Evolutionary conservation across 108 stramenopile species (phyloP).

Genomic region (Stephanodiscus minutulus): DNA sequence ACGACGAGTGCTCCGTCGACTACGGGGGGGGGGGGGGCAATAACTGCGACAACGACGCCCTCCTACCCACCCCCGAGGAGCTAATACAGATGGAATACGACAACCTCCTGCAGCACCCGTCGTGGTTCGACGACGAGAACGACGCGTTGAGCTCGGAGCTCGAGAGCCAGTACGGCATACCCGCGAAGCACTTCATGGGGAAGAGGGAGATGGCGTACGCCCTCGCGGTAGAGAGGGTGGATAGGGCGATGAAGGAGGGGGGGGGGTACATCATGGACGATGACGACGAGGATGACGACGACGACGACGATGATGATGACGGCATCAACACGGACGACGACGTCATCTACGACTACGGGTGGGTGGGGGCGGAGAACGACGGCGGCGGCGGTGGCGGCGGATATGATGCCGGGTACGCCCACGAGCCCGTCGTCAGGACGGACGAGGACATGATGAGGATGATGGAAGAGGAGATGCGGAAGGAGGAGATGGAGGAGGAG

Average conservation of each 20-base stretch:
- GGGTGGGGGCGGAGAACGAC: slow-evolving; percentile 18
- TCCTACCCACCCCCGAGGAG: slow-evolving; percentile 36
- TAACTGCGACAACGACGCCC: slow-evolving; percentile 2
- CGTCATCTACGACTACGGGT: too few relatives aligned
- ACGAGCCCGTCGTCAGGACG: slow-evolving; percentile 15
- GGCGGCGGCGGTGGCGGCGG: not conserved
- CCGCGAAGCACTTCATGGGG: slow-evolving; percentile 48
- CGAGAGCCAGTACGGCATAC: slow-evolving; percentile 45
- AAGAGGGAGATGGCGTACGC: slow-evolving; percentile 52
- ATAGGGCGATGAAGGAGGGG: slow-evolving; percentile 22
- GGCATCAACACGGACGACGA: too few relatives aligned
- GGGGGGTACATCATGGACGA: slow-evolving; percentile 29
- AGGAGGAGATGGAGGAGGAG: slow-evolving; percentile 16
- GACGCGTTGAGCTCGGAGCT: slow-evolving; percentile 32
- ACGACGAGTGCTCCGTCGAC: slow-evolving; percentile 30
- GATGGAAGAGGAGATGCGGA: slow-evolving; percentile 51
- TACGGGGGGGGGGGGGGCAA: slow-evolving; percentile 1
- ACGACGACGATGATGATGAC: slow-evolving; percentile 5
- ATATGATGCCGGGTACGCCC: too few relatives aligned
- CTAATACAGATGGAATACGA: slow-evolving; percentile 46
- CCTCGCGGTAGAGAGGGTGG: slow-evolving; percentile 45
- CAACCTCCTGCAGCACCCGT: slow-evolving; percentile 14
- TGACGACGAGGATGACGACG: slow-evolving; percentile 1
- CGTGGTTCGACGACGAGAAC: slow-evolving; percentile 21
- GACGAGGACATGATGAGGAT: slow-evolving; percentile 51